phyloP scores from a whole-genome alignment of 805 yeast species.

The Saccharomycopsis selenospora region DNA sequence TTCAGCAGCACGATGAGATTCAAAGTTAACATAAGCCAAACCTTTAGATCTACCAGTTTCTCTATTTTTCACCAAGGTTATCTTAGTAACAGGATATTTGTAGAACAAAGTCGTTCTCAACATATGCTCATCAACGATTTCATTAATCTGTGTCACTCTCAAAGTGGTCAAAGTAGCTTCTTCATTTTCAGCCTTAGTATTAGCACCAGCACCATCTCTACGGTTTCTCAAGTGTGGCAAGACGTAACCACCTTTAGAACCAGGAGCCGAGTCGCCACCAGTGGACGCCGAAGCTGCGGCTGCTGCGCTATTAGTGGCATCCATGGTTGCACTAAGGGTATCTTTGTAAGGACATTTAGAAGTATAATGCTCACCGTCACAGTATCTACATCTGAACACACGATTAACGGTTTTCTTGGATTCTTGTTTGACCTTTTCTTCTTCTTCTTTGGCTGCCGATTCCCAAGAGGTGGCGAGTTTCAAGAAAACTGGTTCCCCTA shows the following conservation, averaged over 20 bases:
- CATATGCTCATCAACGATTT: constrained; percentile 73
- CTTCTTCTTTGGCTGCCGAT: constrained; percentile 67
- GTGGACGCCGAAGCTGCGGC: constrained; percentile 21
- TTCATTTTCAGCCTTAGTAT: constrained; percentile 34
- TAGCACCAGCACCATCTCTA: constrained; percentile 32
- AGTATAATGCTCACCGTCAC: constrained; percentile 93
- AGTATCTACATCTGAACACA: constrained; percentile 69
- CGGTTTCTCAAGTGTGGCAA: constrained; percentile 41
- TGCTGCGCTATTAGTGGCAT: constrained; percentile 26
- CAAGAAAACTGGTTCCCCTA: constrained; percentile 77
- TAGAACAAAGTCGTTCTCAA: constrained; percentile 64
- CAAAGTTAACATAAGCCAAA: constrained; percentile 86
- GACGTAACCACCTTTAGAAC: constrained; percentile 32
- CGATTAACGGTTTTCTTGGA: constrained; percentile 41
- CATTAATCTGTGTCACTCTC: constrained; percentile 86
- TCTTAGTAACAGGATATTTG: constrained; percentile 56
- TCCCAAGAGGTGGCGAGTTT: constrained; percentile 73
- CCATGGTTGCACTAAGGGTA: constrained; percentile 53
- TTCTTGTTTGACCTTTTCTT: constrained; percentile 43
- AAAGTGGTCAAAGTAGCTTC: constrained; percentile 64
- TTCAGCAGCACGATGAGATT: constrained; percentile 61
- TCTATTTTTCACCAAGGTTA: constrained; percentile 79
- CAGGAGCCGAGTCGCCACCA: constrained; percentile 30
- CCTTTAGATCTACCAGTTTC: constrained; percentile 95
- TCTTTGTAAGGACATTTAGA: constrained; percentile 94